These are phyloP conservation scores for Gynochthodes officinalis DNA, from an alignment of 257 asterid genomes.

Conservation along the genomic window DNA sequence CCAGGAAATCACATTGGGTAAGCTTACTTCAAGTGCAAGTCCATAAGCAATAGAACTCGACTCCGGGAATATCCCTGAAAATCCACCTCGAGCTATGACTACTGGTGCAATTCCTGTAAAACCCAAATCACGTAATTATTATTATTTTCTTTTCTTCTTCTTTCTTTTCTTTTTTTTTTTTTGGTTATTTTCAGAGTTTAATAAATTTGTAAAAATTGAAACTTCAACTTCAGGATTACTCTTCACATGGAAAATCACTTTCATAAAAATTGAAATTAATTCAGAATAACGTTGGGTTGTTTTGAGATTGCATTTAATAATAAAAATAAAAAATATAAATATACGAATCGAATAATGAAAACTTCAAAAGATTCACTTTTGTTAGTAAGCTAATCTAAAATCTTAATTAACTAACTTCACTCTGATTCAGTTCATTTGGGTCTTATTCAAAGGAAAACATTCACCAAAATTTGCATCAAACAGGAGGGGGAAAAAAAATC, in stretches of 20 bases:
- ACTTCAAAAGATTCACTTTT: too few species aligned
- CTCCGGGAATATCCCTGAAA: slow-evolving; percentile 75
- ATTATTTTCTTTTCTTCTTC: too few species aligned
- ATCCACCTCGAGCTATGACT: slow-evolving; percentile 86
- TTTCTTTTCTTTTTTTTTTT: too few species aligned
- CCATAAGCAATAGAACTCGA: slow-evolving; percentile 56
- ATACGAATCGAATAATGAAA: too few species aligned
- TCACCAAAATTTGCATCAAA: not conserved
- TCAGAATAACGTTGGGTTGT: too few species aligned
- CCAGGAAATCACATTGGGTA: slow-evolving; percentile 40
- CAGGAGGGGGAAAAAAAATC: not conserved
- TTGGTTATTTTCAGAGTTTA: not conserved
- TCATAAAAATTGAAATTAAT: not conserved
- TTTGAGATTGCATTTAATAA: too few species aligned
- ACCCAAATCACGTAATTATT: not conserved
- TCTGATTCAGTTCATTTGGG: not conserved
- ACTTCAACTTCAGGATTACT: not conserved
- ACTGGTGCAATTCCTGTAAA: slow-evolving; percentile 60
- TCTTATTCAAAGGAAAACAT: too few species aligned
- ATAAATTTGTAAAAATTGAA: not conserved
- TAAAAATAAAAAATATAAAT: too few species aligned
- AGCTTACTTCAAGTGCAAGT: slow-evolving; percentile 32
- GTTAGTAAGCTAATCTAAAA: too few species aligned
- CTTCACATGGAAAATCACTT: not conserved
- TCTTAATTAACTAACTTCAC: not conserved